Evolutionary conservation across 768 basidiomycete genomes (phyloP).

Genomic region (Trametes elegans): DNA sequence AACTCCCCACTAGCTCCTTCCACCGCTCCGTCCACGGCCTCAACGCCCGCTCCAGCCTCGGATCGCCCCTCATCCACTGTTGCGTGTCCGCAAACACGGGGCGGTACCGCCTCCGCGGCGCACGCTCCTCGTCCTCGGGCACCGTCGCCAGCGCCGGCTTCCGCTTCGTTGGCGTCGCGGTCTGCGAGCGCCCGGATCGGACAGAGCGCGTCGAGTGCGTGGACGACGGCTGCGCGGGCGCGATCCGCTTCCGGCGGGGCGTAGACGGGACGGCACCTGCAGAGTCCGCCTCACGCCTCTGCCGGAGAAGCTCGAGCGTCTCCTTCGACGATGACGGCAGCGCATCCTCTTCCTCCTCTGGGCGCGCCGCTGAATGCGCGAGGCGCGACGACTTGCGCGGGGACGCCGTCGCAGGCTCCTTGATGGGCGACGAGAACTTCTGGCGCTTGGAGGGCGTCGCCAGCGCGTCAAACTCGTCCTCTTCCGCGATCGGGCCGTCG

Average conservation of each 20-base stretch:
- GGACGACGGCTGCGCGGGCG: conserved; percentile 7
- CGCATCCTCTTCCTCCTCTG: neutral
- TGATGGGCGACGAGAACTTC: conserved; percentile 19
- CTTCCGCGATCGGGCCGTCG: conserved; percentile 13
- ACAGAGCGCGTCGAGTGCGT: conserved; percentile 8
- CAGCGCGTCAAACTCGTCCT: conserved; percentile 16
- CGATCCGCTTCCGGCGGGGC: conserved; percentile 9
- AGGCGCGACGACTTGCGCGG: conserved; percentile 9
- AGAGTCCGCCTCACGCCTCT: neutral
- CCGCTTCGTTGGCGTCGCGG: conserved; percentile 9
- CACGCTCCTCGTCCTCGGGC: conserved; percentile 17
- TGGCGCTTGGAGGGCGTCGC: conserved; percentile 28
- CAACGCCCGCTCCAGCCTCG: conserved; percentile 20
- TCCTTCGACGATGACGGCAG: conserved; percentile 16
- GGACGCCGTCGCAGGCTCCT: neutral
- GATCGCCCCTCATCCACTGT: conserved; percentile 28
- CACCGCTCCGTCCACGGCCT: conserved; percentile 15
- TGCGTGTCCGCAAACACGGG: conserved; percentile 25
- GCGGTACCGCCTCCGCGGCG: conserved; percentile 18
- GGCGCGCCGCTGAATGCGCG: neutral
- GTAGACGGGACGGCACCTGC: conserved; percentile 5
- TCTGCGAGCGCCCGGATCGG: conserved; percentile 2
- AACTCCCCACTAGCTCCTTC: conserved; percentile 8
- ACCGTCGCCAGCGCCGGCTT: conserved; percentile 1
- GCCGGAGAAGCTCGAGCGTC: conserved; percentile 13